Conservation (phyloP, 306 rosid species). For the Fragaria vesca region DNA sequence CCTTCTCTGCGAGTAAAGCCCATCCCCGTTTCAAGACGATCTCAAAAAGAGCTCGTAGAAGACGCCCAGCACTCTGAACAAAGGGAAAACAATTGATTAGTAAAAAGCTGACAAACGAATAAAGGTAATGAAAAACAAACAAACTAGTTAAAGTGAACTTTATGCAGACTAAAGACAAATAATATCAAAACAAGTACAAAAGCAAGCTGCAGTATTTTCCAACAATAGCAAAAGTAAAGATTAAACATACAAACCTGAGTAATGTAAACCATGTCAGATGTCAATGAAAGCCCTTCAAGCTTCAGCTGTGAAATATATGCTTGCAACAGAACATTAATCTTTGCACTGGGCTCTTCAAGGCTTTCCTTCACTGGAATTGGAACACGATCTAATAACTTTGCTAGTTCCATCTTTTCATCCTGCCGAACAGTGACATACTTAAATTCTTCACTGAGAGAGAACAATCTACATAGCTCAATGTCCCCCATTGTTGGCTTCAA, state of each 20-base stretch:
- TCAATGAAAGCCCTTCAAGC: constrained; percentile 95
- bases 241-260: constrained; percentile 69
- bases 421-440: constrained; percentile 93
- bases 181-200: not conserved
- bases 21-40: constrained; percentile 93
- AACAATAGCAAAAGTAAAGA: not conserved
- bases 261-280: constrained; percentile 95
- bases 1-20: constrained; percentile 92
- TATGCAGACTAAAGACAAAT: not conserved
- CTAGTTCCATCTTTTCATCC: constrained; percentile 95
- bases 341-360: constrained; percentile 97
- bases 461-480: constrained; percentile 87
- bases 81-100: not conserved
- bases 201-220: not conserved
- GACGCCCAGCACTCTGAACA: constrained; percentile 90
- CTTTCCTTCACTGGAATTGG: constrained; percentile 98
- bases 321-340: constrained; percentile 91
- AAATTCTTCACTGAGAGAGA: constrained; percentile 95
- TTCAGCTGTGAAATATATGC: constrained; percentile 90
- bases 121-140: not conserved
- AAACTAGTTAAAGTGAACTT: not conserved
- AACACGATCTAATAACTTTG: constrained; percentile 91
- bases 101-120: not conserved
- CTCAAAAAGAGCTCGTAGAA: constrained; percentile 93
- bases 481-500: constrained; percentile 99